Percentiles rank a stretch among this genome's conserved stretches.
phyloP scores from a whole-genome alignment of 116 monocot genomes.

The Trichopus zeylanicus region DNA sequence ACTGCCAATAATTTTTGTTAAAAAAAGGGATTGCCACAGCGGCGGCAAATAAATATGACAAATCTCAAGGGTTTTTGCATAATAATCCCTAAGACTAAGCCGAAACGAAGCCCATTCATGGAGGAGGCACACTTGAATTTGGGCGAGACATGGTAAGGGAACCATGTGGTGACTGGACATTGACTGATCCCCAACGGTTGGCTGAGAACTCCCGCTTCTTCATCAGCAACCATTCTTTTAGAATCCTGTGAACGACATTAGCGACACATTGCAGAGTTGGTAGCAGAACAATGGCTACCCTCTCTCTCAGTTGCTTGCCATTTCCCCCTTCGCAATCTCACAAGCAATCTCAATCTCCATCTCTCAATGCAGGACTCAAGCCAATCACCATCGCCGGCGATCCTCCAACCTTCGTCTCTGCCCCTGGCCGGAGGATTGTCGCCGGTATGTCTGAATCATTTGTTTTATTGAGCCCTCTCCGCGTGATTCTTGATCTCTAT shows the following conservation, averaged over 20 bases:
- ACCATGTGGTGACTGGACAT: no score
- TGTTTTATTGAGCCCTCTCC: no score
- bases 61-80: no score
- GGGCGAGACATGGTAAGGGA: no score
- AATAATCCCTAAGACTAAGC: no score
- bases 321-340: constrained; percentile 21
- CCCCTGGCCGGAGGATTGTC: constrained; percentile 68
- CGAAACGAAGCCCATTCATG: no score
- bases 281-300: constrained; percentile 25
- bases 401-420: constrained; percentile 86
- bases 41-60: no score
- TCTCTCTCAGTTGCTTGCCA: constrained; percentile 33
- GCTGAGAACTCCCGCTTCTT: not conserved
- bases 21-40: no score
- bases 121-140: no score
- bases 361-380: constrained; percentile 18
- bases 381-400: constrained; percentile 53
- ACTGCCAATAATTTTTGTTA: no score
- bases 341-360: constrained; percentile 11
- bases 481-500: no score
- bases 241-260: not conserved
- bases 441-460: constrained; percentile 65
- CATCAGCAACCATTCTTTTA: not conserved
- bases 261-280: not conserved
- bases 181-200: not conserved